A percentile compares a stretch with the other conserved stretches of the same genome.
Evolutionary conservation across 768 basidiomycete genomes (phyloP).

Genomic region (Tricholoma matsutake): DNA sequence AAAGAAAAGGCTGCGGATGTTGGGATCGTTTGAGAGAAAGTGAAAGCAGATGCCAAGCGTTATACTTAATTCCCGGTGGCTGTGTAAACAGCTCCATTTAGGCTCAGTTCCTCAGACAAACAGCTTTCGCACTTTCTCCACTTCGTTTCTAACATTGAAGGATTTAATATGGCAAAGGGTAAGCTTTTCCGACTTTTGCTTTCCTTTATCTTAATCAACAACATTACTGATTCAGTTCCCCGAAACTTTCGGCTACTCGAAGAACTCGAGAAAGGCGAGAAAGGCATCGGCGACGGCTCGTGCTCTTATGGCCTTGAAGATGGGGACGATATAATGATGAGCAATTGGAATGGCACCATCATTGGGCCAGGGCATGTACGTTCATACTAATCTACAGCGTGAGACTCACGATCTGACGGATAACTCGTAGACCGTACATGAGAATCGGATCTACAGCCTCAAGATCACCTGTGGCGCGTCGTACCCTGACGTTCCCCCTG

Average conservation of each 20-base stretch:
- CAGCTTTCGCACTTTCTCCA: conserved; percentile 1
- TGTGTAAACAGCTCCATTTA: conserved; percentile 21
- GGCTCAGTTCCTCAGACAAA: conserved; percentile 8
- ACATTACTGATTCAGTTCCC: conserved; percentile 57
- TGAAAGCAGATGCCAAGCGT: no score
- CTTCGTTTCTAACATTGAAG: conserved; percentile 4
- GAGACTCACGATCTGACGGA: conserved; percentile 10
- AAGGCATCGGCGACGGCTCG: conserved; percentile 97
- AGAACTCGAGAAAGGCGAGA: conserved; percentile 99
- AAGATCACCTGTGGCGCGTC: conserved; percentile 78
- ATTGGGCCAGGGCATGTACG: conserved; percentile 96
- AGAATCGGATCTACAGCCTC: conserved; percentile 97
- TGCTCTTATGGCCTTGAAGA: conserved; percentile 97
- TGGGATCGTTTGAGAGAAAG: conserved; percentile 8
- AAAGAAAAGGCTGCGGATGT: neutral
- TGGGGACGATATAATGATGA: conserved; percentile 95
- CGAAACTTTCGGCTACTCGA: conserved; percentile 96
- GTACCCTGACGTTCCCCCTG: conserved; percentile 79
- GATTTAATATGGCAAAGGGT: conserved; percentile 51
- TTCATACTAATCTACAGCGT: conserved; percentile 14
- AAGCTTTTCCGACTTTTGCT: conserved; percentile 13
- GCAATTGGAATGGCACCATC: conserved; percentile 98
- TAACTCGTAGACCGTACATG: conserved; percentile 78
- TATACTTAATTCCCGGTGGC: conserved; percentile 15
- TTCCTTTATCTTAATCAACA: conserved; percentile 2